phyloP scores from a whole-genome alignment of 179 eudicot genomes.

The Monotropa hypopitys region DNA sequence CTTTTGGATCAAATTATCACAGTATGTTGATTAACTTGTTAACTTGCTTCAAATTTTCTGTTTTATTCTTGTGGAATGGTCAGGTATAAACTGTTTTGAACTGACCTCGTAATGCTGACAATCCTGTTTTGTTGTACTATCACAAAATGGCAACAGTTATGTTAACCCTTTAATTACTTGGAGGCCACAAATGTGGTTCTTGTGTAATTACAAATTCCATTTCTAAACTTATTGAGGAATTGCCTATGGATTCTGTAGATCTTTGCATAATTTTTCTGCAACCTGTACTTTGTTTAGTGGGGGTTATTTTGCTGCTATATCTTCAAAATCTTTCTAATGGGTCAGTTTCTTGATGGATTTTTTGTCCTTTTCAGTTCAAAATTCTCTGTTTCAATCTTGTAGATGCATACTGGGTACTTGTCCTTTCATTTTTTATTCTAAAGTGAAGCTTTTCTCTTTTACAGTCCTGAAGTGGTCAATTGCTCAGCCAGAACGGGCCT shows the following conservation, averaged over 20 bases:
- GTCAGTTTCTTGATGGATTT: not conserved
- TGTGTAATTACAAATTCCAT: not conserved
- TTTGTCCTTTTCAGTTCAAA: not conserved
- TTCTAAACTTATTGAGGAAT: not conserved
- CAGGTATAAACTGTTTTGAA: not conserved
- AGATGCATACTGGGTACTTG: not conserved
- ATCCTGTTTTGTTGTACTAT: not conserved
- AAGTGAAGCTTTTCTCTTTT: slow-evolving; percentile 9
- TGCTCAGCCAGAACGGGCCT: slow-evolving; percentile 93
- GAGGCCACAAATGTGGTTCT: not conserved
- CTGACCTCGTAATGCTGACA: not conserved
- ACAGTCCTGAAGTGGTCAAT: slow-evolving; percentile 78
- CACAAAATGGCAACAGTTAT: not conserved
- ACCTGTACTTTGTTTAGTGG: not conserved
- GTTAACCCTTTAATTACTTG: not conserved
- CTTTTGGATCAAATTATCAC: not conserved
- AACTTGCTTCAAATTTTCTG: not conserved
- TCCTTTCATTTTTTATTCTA: slow-evolving; percentile 4
- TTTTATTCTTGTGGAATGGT: slow-evolving; percentile 1
- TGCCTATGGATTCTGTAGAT: not conserved
- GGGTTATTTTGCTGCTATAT: not conserved
- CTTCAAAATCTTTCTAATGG: not conserved
- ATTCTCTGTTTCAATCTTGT: not conserved
- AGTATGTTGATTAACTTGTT: not conserved
- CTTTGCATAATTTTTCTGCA: not conserved